Evolutionary conservation across 2,329 filamentous ascomycete genomes (phyloP).

Genomic region (Cladosporium halotolerans): DNA sequence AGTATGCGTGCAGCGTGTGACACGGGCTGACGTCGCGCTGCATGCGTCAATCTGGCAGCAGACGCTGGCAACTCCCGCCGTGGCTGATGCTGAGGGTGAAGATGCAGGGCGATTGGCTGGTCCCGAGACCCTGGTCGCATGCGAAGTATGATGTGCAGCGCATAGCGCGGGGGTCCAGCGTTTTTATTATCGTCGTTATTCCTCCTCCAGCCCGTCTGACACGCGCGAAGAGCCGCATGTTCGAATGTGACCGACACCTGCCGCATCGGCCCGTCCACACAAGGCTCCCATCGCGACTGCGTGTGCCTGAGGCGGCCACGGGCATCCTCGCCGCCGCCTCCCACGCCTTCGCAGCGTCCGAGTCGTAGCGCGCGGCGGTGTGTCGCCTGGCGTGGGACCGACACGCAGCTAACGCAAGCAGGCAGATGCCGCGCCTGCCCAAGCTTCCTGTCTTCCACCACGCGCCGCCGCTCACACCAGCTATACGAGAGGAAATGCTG

Average conservation of each 20-base stretch:
- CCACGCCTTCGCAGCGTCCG: too few species aligned
- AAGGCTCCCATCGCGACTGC: too few species aligned
- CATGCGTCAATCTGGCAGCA: not conserved
- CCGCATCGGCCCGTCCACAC: too few species aligned
- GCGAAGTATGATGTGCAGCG: constrained; percentile 9
- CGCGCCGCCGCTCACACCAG: too few species aligned
- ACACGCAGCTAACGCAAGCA: too few species aligned
- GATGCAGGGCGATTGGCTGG: constrained; percentile 2
- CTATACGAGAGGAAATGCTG: too few species aligned
- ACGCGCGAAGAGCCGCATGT: too few species aligned
- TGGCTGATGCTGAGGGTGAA: not conserved
- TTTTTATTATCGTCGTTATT: not conserved
- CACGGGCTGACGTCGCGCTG: constrained; percentile 3
- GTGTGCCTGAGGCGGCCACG: not conserved
- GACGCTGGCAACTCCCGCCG: not conserved
- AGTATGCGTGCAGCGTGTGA: not conserved
- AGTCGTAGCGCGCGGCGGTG: too few species aligned
- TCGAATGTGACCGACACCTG: too few species aligned
- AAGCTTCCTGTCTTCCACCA: too few species aligned
- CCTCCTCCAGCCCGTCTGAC: not conserved
- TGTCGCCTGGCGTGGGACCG: too few species aligned
- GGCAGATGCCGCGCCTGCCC: too few species aligned
- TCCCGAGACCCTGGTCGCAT: constrained; percentile 1
- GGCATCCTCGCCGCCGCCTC: not conserved
- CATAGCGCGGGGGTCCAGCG: constrained; percentile 1